Evolutionary conservation across 148 eudicot genomes (phyloP), one percentile per base, ranked within the genome.

Genomic region (Vaccinium corymbosum): DNA sequence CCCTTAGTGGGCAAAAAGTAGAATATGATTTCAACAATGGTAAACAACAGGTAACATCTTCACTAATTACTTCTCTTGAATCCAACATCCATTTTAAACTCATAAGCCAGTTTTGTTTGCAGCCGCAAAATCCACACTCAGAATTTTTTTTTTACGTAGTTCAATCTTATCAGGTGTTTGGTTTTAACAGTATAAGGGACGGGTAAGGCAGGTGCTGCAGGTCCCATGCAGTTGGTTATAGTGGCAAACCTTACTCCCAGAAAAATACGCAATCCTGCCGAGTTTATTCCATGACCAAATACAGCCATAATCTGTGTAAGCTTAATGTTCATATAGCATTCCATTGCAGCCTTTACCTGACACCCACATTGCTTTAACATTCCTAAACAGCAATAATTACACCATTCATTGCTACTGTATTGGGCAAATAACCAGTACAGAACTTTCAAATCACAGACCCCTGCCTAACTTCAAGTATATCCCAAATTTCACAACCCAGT

Each of bases 391-490:
- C 27, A 75, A 75, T 17, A 49, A 17, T 17, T 35, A 17, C 79
- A 11, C 56, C 78, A 3, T 75, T 20, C 29, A 20, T 75, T 75
- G 78, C 15, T 27, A 52, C 4, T 38, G 50, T 6, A 3, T 70
- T 35, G 55, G 64, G 81, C 0, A 79, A 79, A 79, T 29, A 79
- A 79, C 48, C 66, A 55, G 46, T 32, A 17, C 66, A 29, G 66
- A 79, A 78, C 13, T 29, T 78, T 50, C 7, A 49, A 49, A 22
- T 50, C 32, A 49, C 6, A 27, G 38, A 77, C 10, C 57, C 56
- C 57, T n/a, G 20, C 50, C 32, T 49, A 11, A 50, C 29, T n/a
- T 50, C 32, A 76, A 78, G 61, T 78, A 35, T 42, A 42, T 17
- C 22, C 16, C 2, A 22, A 49, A 20, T 50, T 49, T 22, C 80